phyloP scores from a whole-genome alignment of 1,139 yeast species.

The Yamadazyma diddensiae region DNA sequence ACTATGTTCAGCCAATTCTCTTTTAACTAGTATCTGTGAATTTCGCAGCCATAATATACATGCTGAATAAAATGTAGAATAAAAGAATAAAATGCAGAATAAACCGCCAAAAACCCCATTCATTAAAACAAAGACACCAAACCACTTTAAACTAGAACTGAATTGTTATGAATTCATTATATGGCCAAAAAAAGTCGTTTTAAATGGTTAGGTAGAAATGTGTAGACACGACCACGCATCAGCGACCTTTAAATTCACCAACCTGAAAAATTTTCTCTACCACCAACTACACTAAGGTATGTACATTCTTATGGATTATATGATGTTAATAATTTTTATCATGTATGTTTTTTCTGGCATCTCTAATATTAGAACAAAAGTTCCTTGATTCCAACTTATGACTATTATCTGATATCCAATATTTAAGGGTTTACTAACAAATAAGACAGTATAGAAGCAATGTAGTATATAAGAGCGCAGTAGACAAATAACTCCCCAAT shows the following conservation, averaged over 20 bases:
- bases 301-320: slow-evolving; percentile 11
- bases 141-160: too few species aligned
- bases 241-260: too few species aligned
- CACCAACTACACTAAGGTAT: slow-evolving; percentile 2
- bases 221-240: not conserved
- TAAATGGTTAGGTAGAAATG: not conserved
- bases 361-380: slow-evolving; percentile 66
- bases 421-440: not conserved
- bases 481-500: not conserved
- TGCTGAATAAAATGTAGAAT: too few species aligned
- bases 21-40: slow-evolving; percentile 1
- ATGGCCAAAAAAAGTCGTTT: too few species aligned
- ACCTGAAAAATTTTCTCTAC: not conserved
- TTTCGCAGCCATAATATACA: slow-evolving; percentile 4
- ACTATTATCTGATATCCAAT: slow-evolving; percentile 16
- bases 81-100: too few species aligned
- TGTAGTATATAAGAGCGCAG: not conserved
- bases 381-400: slow-evolving; percentile 59
- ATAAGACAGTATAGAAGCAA: not conserved
- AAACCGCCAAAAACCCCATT: too few species aligned
- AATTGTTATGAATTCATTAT: too few species aligned
- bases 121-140: too few species aligned
- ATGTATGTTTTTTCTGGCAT: slow-evolving; percentile 72
- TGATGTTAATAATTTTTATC: slow-evolving; percentile 33
- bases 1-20: slow-evolving; percentile 1